These are phyloP conservation scores for Cichorium intybus DNA, from an alignment of 140 eudicot species.

Conservation along the genomic window DNA sequence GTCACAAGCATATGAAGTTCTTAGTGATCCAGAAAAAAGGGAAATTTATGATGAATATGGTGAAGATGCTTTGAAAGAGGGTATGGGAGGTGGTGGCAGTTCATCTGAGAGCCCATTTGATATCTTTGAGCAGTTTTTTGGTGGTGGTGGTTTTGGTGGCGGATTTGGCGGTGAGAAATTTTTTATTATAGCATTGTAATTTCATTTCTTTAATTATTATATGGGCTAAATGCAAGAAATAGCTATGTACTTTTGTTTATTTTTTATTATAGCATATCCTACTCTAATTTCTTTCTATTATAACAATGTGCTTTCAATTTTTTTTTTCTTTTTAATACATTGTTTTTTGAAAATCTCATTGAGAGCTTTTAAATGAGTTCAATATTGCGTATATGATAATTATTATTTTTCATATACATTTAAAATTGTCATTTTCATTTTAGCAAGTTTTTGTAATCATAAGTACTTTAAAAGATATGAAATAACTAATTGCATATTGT, in stretches of 20 bases:
- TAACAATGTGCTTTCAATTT: neutral
- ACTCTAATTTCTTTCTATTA: neutral
- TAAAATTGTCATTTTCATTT: too few relatives aligned
- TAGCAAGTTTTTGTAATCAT: too few relatives aligned
- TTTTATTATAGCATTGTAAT: neutral
- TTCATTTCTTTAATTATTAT: too few relatives aligned
- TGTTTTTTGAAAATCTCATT: too few relatives aligned
- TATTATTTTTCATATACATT: too few relatives aligned
- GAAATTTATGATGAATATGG: slow-evolving; percentile 76
- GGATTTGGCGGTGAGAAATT: slow-evolving; percentile 56
- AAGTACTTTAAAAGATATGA: too few relatives aligned
- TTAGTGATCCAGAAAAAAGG: slow-evolving; percentile 72
- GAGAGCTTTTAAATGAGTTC: too few relatives aligned
- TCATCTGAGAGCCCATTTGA: slow-evolving; percentile 53
- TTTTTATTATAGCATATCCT: neutral
- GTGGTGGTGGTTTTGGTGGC: slow-evolving; percentile 50
- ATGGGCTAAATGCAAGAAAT: neutral
- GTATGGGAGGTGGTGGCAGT: slow-evolving; percentile 66
- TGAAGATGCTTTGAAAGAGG: slow-evolving; percentile 85
- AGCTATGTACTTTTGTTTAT: neutral
- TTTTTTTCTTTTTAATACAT: neutral
- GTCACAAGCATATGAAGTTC: slow-evolving; percentile 84
- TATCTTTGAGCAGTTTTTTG: slow-evolving; percentile 63
- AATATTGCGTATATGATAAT: too few relatives aligned
- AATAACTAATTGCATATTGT: too few relatives aligned